phyloP scores from a whole-genome alignment of 768 basidiomycete genomes.

The Lactifluus echinatus region DNA sequence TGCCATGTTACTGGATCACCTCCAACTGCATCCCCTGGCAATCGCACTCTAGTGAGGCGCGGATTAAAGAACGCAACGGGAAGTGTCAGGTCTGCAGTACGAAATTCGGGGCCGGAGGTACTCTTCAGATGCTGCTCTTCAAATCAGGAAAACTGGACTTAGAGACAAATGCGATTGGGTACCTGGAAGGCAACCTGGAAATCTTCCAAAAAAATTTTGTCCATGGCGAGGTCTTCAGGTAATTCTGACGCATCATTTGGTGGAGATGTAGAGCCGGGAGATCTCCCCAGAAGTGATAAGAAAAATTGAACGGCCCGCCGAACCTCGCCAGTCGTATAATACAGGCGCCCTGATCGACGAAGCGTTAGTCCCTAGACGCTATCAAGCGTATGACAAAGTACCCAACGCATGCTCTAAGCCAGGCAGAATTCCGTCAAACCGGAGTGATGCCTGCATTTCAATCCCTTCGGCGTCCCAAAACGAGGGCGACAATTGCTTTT shows the following conservation, averaged over 20 bases:
- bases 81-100: slow-evolving; percentile 42
- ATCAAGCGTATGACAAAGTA: slow-evolving; percentile 24
- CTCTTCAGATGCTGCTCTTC: slow-evolving; percentile 58
- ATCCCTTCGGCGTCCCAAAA: slow-evolving; percentile 71
- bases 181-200: slow-evolving; percentile 82
- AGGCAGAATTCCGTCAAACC: slow-evolving; percentile 56
- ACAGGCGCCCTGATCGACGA: slow-evolving; percentile 55
- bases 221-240: slow-evolving; percentile 28
- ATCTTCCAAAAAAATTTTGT: slow-evolving; percentile 77
- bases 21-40: slow-evolving; percentile 41
- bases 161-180: slow-evolving; percentile 18
- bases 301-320: slow-evolving; percentile 72
- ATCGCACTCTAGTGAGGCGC: slow-evolving; percentile 47
- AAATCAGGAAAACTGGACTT: slow-evolving; percentile 2
- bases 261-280: slow-evolving; percentile 23
- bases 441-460: slow-evolving; percentile 30
- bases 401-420: slow-evolving; percentile 78
- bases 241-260: slow-evolving; percentile 15
- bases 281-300: slow-evolving; percentile 55
- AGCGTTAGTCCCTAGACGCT: background rate
- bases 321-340: slow-evolving; percentile 87
- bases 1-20: slow-evolving; percentile 49
- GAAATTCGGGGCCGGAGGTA: slow-evolving; percentile 40
- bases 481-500: slow-evolving; percentile 62
- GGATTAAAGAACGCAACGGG: slow-evolving; percentile 61